Percentiles rank a stretch among this genome's conserved stretches.
These are phyloP conservation scores for Nicotiana paniculata DNA, from an alignment of 257 asterid genomes.

Conservation along the genomic window DNA sequence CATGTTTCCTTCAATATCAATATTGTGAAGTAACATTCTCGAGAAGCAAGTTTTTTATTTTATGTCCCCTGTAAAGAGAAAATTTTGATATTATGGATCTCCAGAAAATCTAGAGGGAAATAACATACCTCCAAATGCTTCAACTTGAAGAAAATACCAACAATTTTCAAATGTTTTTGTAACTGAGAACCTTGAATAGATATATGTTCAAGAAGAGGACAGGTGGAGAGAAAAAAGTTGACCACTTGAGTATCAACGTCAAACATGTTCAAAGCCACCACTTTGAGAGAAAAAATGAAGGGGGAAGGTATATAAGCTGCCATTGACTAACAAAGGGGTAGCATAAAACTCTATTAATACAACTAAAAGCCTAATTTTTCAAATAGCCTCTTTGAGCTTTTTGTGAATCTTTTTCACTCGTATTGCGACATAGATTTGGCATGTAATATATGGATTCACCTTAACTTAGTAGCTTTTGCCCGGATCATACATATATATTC, in stretches of 20 bases:
- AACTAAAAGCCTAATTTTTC: too few relatives aligned
- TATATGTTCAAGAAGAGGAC: background rate
- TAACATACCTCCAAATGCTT: background rate
- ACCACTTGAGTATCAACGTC: background rate
- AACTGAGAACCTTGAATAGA: background rate
- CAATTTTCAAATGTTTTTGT: background rate
- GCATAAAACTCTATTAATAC: too few relatives aligned
- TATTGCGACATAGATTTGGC: too few relatives aligned
- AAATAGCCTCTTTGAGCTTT: too few relatives aligned
- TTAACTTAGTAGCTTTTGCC: too few relatives aligned
- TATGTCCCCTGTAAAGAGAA: background rate
- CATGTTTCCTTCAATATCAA: background rate
- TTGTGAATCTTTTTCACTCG: too few relatives aligned
- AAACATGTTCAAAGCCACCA: background rate
- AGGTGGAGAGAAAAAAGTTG: background rate
- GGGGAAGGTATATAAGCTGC: background rate
- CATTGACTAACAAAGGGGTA: too few relatives aligned
- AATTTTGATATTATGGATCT: background rate
- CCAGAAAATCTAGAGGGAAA: background rate
- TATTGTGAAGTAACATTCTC: background rate
- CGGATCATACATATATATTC: too few relatives aligned
- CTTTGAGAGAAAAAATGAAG: background rate
- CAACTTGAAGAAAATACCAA: background rate
- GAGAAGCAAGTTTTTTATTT: background rate
- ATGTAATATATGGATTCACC: too few relatives aligned